Evolutionary conservation across 2,329 filamentous ascomycete species (phyloP).

Genomic region (Chaetoscypha palmicola): DNA sequence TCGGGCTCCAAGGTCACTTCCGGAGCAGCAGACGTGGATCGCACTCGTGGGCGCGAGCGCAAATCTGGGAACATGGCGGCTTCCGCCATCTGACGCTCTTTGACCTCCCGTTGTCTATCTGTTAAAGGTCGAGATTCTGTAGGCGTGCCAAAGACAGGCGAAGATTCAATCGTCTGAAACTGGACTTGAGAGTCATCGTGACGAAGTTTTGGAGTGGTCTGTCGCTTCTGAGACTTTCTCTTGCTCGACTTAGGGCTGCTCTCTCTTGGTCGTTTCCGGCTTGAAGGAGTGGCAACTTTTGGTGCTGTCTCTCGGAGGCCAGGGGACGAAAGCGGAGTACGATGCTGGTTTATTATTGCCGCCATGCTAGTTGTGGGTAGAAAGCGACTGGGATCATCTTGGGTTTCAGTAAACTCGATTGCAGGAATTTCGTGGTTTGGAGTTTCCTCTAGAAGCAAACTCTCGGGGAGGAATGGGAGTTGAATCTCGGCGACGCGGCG

Average conservation of each 20-base stretch:
- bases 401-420: constrained; percentile 36
- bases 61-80: constrained; percentile 63
- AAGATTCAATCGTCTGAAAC: constrained; percentile 62
- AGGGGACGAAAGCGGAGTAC: constrained; percentile 9
- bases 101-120: constrained; percentile 71
- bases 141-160: constrained; percentile 40
- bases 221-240: constrained; percentile 30
- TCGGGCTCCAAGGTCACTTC: constrained; percentile 20
- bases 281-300: constrained; percentile 18
- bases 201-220: constrained; percentile 48
- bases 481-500: constrained; percentile 46
- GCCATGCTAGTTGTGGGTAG: constrained; percentile 11
- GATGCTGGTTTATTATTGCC: constrained; percentile 9
- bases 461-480: constrained; percentile 40
- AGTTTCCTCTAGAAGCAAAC: constrained; percentile 29
- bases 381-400: constrained; percentile 17
- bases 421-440: constrained; percentile 14
- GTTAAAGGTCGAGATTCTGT: constrained; percentile 69
- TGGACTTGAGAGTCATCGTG: constrained; percentile 80
- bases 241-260: constrained; percentile 31
- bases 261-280: constrained; percentile 21
- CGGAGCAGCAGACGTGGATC: constrained; percentile 11
- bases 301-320: constrained; percentile 17
- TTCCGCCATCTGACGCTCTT: constrained; percentile 60
- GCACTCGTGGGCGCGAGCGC: constrained; percentile 43